Evolutionary conservation across 805 yeast species (phyloP).

Genomic region (Starmerella cellae): DNA sequence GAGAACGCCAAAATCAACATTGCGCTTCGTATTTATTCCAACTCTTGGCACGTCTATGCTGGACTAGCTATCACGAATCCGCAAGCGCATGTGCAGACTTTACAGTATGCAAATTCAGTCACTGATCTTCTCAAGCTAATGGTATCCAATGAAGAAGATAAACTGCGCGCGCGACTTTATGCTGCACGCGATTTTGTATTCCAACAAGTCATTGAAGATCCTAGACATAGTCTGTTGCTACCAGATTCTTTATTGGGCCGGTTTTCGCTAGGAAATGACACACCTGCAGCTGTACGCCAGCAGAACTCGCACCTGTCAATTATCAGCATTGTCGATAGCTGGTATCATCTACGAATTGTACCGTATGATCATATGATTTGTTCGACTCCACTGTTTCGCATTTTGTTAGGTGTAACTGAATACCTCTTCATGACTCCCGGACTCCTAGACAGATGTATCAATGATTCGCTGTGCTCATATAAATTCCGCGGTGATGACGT

Average conservation of each 20-base stretch:
- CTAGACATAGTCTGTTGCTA: conserved; percentile 44
- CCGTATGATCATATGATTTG: conserved; percentile 97
- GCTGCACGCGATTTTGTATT: conserved; percentile 68
- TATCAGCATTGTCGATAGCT: conserved; percentile 83
- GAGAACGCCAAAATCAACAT: conserved; percentile 94
- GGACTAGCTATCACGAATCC: conserved; percentile 95
- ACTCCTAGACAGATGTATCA: conserved; percentile 64
- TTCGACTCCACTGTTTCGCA: conserved; percentile 84
- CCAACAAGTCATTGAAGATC: conserved; percentile 38
- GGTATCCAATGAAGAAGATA: conserved; percentile 53
- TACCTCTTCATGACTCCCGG: conserved; percentile 77
- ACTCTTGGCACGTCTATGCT: conserved; percentile 97
- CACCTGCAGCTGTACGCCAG: conserved; percentile 35
- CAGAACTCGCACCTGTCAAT: conserved; percentile 86
- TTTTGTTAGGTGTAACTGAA: conserved; percentile 87
- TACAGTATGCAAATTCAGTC: conserved; percentile 76
- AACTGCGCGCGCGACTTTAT: conserved; percentile 43
- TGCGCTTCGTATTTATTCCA: conserved; percentile 76
- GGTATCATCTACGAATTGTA: conserved; percentile 71
- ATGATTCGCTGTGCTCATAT: conserved; percentile 51
- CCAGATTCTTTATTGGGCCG: conserved; percentile 72
- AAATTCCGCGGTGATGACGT: conserved; percentile 78
- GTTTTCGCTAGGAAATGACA: conserved; percentile 61
- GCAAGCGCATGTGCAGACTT: conserved; percentile 78
- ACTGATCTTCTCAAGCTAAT: conserved; percentile 73